Evolutionary conservation across 495 filamentous ascomycete genomes (phyloP).

Genomic region (Halenospora varia): DNA sequence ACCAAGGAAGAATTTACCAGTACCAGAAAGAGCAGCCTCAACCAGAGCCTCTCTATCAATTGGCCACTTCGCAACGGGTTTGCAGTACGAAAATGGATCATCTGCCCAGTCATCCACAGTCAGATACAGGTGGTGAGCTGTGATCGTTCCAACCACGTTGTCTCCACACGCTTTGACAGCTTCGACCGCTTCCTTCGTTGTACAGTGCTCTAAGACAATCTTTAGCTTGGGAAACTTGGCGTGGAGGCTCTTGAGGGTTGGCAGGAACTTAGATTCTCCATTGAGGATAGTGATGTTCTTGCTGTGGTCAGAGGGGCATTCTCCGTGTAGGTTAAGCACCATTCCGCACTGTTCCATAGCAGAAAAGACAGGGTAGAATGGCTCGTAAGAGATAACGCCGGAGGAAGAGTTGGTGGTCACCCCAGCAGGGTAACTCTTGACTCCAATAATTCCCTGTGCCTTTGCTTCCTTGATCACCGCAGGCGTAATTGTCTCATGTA

Average conservation of each 20-base stretch:
- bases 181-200: slow-evolving; percentile 74
- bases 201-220: slow-evolving; percentile 65
- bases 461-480: slow-evolving; percentile 73
- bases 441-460: slow-evolving; percentile 56
- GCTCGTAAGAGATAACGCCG: slow-evolving; percentile 70
- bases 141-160: slow-evolving; percentile 69
- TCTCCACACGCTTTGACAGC: slow-evolving; percentile 71
- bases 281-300: slow-evolving; percentile 69
- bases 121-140: slow-evolving; percentile 71
- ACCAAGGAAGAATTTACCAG: slow-evolving; percentile 67
- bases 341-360: slow-evolving; percentile 60
- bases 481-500: slow-evolving; percentile 68
- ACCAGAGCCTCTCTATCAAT: slow-evolving; percentile 64
- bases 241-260: slow-evolving; percentile 67
- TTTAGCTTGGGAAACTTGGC: slow-evolving; percentile 60
- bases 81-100: slow-evolving; percentile 65
- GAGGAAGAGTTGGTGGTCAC: slow-evolving; percentile 82
- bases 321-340: slow-evolving; percentile 59
- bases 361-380: slow-evolving; percentile 73
- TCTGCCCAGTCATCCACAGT: slow-evolving; percentile 61
- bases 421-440: slow-evolving; percentile 67
- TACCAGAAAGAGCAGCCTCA: slow-evolving; percentile 51
- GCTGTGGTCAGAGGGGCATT: slow-evolving; percentile 49
- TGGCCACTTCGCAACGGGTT: slow-evolving; percentile 59
- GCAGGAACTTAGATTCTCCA: slow-evolving; percentile 78